Conservation (phyloP, 805 yeast species). For the Suhomyces kilbournensis region DNA sequence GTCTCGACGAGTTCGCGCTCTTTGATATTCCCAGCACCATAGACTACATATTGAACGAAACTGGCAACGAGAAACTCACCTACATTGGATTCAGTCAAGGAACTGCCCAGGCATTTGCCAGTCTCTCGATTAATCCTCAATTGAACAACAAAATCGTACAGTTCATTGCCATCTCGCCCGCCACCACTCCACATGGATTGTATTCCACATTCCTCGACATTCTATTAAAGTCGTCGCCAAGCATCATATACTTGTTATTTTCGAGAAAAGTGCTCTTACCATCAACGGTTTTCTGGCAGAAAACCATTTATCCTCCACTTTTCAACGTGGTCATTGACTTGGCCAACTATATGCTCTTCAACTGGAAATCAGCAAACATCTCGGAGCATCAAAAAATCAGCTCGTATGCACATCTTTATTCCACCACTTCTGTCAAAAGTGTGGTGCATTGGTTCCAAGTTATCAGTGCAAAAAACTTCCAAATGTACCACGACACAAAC, state of each 20-base stretch:
- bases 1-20: constrained; percentile 87
- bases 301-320: constrained; percentile 71
- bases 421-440: constrained; percentile 68
- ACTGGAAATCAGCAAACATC: constrained; percentile 79
- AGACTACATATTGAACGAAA: constrained; percentile 60
- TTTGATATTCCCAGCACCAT: constrained; percentile 86
- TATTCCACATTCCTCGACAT: constrained; percentile 74
- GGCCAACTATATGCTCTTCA: constrained; percentile 64
- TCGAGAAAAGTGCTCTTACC: constrained; percentile 75
- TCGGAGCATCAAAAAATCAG: constrained; percentile 67
- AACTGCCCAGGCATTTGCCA: constrained; percentile 88
- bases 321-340: constrained; percentile 70
- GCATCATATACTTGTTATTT: constrained; percentile 64
- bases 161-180: constrained; percentile 88
- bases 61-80: constrained; percentile 43
- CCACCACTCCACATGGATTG: constrained; percentile 86
- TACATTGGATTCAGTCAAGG: constrained; percentile 94
- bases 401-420: constrained; percentile 84
- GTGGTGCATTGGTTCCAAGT: constrained; percentile 45
- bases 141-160: constrained; percentile 53
- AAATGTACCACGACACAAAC: constrained; percentile 75
- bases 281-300: constrained; percentile 76
- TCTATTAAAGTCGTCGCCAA: constrained; percentile 73
- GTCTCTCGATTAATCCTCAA: constrained; percentile 62
- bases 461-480: constrained; percentile 70